phyloP scores from a whole-genome alignment of 345 rosid species.

The Dovyalis caffra region DNA sequence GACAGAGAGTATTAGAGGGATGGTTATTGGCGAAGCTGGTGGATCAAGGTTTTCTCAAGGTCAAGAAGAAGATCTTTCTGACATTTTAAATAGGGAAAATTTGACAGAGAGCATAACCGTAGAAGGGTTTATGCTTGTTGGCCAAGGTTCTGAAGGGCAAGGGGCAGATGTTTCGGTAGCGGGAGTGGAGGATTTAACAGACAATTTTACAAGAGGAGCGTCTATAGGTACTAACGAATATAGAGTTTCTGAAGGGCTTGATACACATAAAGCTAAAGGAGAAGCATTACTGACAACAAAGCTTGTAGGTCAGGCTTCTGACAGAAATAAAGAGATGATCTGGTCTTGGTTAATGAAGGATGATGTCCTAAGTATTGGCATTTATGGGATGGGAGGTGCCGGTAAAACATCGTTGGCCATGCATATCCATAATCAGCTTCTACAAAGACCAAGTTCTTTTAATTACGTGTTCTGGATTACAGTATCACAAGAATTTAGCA shows the following conservation, averaged over 20 bases:
- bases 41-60: background rate
- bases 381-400: conserved; percentile 19
- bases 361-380: conserved; percentile 3
- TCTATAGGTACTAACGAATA: background rate
- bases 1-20: background rate
- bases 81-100: background rate
- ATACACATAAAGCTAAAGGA: background rate
- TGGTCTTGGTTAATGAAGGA: background rate
- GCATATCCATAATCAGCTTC: conserved; percentile 5
- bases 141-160: background rate
- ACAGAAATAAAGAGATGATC: background rate
- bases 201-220: background rate
- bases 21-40: background rate
- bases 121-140: background rate
- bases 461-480: conserved; percentile 20
- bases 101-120: background rate
- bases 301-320: background rate
- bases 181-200: background rate
- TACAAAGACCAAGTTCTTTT: background rate
- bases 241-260: background rate
- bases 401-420: conserved; percentile 18
- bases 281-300: background rate
- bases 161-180: background rate
- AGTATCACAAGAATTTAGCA: conserved; percentile 7
- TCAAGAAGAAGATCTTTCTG: background rate